Evolutionary conservation across 75 land plant genomes (phyloP), one percentile per base, ranked within the genome.

Genomic region (Pinus taeda): DNA sequence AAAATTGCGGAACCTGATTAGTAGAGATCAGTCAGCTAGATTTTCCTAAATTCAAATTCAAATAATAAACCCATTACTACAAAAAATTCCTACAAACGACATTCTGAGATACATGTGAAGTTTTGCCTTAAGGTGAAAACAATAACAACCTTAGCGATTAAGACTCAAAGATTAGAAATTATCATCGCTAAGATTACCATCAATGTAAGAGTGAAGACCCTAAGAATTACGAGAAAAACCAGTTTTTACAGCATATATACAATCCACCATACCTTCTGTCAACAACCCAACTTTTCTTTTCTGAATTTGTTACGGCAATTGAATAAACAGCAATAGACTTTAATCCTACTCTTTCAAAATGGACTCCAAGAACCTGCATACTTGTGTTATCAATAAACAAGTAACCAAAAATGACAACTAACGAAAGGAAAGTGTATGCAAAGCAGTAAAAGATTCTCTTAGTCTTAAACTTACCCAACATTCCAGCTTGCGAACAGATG

Each of bases 241-340:
- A 69, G 6, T 15, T 33, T 65, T 33, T 0, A 20, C n/a, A 39
- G 71, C 6, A 4, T 58, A 61, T 36, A 37, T 57, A 18, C 24
- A 58, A 36, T 30, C 33, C 57, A 55, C 4, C 62, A 76, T 30
- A 95, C 99, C 99, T 95, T 91, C 98, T 86, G 79, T 93, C 86
- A 30, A 97, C 99, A 83, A 87, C 89, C 99, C 98, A 95, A 75
- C 91, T 93, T 74, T 88, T 84, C 66, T 82, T 85, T 14, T 87
- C 91, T 81, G 93, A 76, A 87, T 91, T 94, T 77, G 94, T 85
- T 15, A 97, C 98, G 64, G 87, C 87, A 80, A 97, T 91, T 70
- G 96, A 93, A 77, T 97, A 97, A 73, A 97, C 96, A 53, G 91
- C 99, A 87, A 97, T 94, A 58, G 99, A 81, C 77, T 91, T 93